A percentile compares a stretch with the other conserved stretches of the same genome.
phyloP scores from a whole-genome alignment of 805 yeast genomes.

The Candida hispaniensis region DNA sequence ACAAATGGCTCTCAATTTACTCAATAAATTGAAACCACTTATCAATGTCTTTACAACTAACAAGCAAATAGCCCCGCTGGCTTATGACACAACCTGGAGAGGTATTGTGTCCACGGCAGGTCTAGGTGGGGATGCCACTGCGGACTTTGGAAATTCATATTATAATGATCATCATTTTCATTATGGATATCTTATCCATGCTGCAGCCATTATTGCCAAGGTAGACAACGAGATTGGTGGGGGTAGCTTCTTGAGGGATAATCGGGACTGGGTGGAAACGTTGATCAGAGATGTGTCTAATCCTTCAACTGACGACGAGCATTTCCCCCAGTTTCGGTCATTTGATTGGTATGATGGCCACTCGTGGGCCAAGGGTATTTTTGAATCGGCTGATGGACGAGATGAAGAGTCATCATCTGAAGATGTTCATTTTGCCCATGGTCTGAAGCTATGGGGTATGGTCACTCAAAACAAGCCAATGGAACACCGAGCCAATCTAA shows the following conservation, averaged over 20 bases:
- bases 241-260: slow-evolving; percentile 39
- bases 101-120: slow-evolving; percentile 68
- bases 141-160: slow-evolving; percentile 68
- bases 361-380: slow-evolving; percentile 64
- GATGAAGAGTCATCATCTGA: slow-evolving; percentile 65
- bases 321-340: slow-evolving; percentile 53
- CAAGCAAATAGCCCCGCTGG: slow-evolving; percentile 53
- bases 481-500: slow-evolving; percentile 46
- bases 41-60: slow-evolving; percentile 54
- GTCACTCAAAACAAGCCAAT: slow-evolving; percentile 43
- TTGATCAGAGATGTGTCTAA: slow-evolving; percentile 60
- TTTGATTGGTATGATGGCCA: slow-evolving; percentile 71
- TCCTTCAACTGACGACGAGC: slow-evolving; percentile 39
- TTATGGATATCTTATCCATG: slow-evolving; percentile 72
- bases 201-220: slow-evolving; percentile 69
- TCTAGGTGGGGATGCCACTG: slow-evolving; percentile 32
- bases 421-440: slow-evolving; percentile 60
- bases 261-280: slow-evolving; percentile 48
- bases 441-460: slow-evolving; percentile 57
- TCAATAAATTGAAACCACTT: slow-evolving; percentile 51
- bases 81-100: slow-evolving; percentile 64
- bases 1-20: slow-evolving; percentile 36
- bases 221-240: slow-evolving; percentile 43
- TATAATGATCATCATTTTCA: slow-evolving; percentile 87
- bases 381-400: slow-evolving; percentile 53